Evolutionary conservation across 345 rosid genomes (phyloP).

Genomic region (Dipteronia sinensis): DNA sequence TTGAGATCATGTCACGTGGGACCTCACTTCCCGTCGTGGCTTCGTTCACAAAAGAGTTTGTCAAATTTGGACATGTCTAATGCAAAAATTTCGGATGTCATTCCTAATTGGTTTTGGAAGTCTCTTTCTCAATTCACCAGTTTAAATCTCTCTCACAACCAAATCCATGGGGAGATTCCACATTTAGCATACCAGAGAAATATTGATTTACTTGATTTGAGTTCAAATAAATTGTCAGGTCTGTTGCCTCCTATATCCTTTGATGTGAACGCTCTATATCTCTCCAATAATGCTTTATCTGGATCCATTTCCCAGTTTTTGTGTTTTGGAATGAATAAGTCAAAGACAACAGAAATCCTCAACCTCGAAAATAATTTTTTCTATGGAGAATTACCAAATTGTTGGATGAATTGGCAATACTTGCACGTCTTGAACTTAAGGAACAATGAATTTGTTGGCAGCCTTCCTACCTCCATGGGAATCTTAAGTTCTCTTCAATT

Average conservation of each 20-base stretch:
- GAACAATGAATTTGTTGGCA: not conserved
- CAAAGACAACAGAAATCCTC: not conserved
- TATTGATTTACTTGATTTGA: slow-evolving; percentile 14
- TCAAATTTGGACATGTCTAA: slow-evolving; percentile 28
- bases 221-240: slow-evolving; percentile 17
- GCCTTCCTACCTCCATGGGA: slow-evolving; percentile 28
- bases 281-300: slow-evolving; percentile 27
- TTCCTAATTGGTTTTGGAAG: slow-evolving; percentile 9
- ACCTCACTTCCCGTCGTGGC: slow-evolving; percentile 36
- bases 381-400: not conserved
- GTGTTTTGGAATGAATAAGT: slow-evolving; percentile 8
- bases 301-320: slow-evolving; percentile 27
- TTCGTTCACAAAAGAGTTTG: slow-evolving; percentile 16
- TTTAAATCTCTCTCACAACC: slow-evolving; percentile 17
- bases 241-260: slow-evolving; percentile 17
- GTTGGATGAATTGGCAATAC: too few relatives aligned
- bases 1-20: slow-evolving; percentile 29
- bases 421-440: slow-evolving; percentile 30
- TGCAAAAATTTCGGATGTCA: slow-evolving; percentile 24
- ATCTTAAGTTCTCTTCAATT: slow-evolving; percentile 2
- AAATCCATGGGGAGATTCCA: slow-evolving; percentile 8
- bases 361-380: not conserved
- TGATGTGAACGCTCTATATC: not conserved
- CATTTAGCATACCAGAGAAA: not conserved
- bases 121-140: not conserved